phyloP scores from a whole-genome alignment of 805 yeast genomes.

The Wickerhamiella allomyrinae region DNA sequence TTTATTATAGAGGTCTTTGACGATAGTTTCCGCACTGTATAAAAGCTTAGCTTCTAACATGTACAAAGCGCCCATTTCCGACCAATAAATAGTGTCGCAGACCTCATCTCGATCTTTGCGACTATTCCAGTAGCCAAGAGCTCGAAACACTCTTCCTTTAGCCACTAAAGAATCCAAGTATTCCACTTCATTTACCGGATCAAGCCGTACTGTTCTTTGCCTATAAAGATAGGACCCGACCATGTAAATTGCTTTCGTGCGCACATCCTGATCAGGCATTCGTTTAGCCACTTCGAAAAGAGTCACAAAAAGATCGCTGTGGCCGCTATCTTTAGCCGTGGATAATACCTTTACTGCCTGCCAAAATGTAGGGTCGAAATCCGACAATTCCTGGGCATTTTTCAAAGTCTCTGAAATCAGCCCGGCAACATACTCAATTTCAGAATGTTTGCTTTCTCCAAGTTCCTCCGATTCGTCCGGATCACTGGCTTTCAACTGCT shows the following conservation, averaged over 20 bases:
- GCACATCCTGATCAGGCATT: slow-evolving; percentile 1
- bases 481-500: background rate
- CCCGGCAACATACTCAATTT: slow-evolving; percentile 3
- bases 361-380: slow-evolving; percentile 14
- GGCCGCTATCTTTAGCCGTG: background rate
- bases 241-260: slow-evolving; percentile 5
- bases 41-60: slow-evolving; percentile 15
- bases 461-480: background rate
- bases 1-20: background rate
- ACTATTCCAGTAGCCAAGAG: slow-evolving; percentile 13
- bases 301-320: slow-evolving; percentile 9
- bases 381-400: slow-evolving; percentile 5
- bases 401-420: slow-evolving; percentile 5
- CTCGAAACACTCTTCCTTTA: slow-evolving; percentile 9
- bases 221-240: slow-evolving; percentile 14
- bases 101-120: slow-evolving; percentile 12
- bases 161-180: slow-evolving; percentile 16
- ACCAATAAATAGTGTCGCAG: slow-evolving; percentile 11
- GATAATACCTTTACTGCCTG: slow-evolving; percentile 6
- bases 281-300: slow-evolving; percentile 16
- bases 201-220: slow-evolving; percentile 14
- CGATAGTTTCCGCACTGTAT: slow-evolving; percentile 9
- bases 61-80: slow-evolving; percentile 16
- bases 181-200: slow-evolving; percentile 19
- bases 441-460: background rate